Percentiles rank a stretch among this genome's conserved stretches.
phyloP scores from a whole-genome alignment of 257 asterid genomes.

The Solanum infundibuliforme region DNA sequence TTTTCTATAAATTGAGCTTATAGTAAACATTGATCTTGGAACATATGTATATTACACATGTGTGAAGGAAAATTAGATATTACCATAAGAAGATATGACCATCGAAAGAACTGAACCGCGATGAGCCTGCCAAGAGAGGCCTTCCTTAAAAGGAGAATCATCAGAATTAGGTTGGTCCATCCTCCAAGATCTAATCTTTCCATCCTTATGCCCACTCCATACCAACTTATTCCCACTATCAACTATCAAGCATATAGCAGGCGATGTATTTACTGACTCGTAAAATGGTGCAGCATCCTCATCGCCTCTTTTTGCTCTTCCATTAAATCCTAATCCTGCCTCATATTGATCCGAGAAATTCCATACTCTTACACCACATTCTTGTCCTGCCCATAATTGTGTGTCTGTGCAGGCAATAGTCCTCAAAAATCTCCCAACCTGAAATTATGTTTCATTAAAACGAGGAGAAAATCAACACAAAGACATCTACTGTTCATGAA shows the following conservation, averaged over 20 bases:
- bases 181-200: conserved; percentile 87
- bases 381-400: conserved; percentile 94
- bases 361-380: conserved; percentile 92
- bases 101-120: conserved; percentile 69
- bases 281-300: conserved; percentile 90
- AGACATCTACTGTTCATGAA: background rate
- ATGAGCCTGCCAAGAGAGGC: conserved; percentile 94
- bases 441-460: background rate
- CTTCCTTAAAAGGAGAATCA: conserved; percentile 58
- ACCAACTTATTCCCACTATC: conserved; percentile 75
- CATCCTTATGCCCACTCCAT: conserved; percentile 97
- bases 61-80: background rate
- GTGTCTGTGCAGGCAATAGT: conserved; percentile 69
- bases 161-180: conserved; percentile 61
- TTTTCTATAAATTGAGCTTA: background rate
- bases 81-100: conserved; percentile 78
- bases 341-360: conserved; percentile 57
- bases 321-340: conserved; percentile 57
- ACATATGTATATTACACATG: background rate
- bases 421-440: conserved; percentile 63
- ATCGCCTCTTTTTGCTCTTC: conserved; percentile 74
- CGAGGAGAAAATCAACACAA: background rate
- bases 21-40: background rate
- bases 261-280: conserved; percentile 63
- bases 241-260: conserved; percentile 57